Percentiles rank a stretch among this genome's conserved stretches.
These are phyloP conservation scores for Phytophthora crassamura DNA, from an alignment of 352 stramenopile genomes.

Conservation along the genomic window DNA sequence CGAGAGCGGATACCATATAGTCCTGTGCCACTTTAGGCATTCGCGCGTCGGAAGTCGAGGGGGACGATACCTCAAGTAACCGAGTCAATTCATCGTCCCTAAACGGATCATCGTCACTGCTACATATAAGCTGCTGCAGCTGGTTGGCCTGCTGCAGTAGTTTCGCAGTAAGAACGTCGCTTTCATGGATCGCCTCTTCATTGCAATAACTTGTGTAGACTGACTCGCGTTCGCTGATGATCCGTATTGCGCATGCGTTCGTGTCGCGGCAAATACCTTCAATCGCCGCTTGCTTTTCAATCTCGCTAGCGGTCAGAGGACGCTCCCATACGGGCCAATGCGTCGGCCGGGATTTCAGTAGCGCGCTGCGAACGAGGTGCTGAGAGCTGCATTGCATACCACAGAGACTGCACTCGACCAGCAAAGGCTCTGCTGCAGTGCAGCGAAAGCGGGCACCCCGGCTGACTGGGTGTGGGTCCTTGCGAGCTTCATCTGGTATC, in stretches of 20 bases:
- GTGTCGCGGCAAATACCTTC: slow-evolving; percentile 2
- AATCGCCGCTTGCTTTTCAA: slow-evolving; percentile 1
- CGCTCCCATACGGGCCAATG: slow-evolving; percentile 13
- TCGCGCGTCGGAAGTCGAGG: not conserved
- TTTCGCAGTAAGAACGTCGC: not conserved
- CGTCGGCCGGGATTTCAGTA: not conserved
- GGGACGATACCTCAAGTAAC: not conserved
- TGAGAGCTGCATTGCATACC: slow-evolving; percentile 6
- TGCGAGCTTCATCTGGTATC: not conserved
- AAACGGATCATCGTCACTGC: slow-evolving; percentile 2
- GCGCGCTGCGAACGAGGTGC: slow-evolving; percentile 7
- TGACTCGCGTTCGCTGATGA: not conserved
- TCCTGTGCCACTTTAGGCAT: not conserved
- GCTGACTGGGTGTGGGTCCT: not conserved
- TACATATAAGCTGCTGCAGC: not conserved
- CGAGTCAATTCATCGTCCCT: slow-evolving; percentile 3
- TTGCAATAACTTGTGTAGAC: not conserved
- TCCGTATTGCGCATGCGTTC: not conserved
- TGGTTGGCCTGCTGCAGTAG: not conserved
- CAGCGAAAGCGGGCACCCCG: not conserved
- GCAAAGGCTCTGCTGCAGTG: not conserved
- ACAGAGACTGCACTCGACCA: slow-evolving; percentile 3
- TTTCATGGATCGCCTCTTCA: not conserved
- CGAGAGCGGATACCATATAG: not conserved
- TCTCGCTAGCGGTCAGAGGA: not conserved